phyloP scores from a whole-genome alignment of 2,329 filamentous ascomycete species.

The Coleophoma cylindrospora region DNA sequence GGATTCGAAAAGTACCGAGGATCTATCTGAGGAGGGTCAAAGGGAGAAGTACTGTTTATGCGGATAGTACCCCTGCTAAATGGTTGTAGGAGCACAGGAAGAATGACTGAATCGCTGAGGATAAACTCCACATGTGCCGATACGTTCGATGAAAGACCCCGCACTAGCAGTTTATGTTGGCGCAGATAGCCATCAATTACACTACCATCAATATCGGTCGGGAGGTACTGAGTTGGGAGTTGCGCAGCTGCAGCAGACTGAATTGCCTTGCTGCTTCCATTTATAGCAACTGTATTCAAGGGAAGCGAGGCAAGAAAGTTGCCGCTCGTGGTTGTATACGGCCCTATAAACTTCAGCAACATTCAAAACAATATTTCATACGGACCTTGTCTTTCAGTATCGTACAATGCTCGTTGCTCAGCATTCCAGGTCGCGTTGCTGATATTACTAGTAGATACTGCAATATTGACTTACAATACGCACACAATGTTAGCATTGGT shows the following conservation, averaged over 20 bases:
- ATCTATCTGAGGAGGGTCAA: slow-evolving; percentile 25
- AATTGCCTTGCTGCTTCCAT: neutral
- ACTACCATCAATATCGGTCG: neutral
- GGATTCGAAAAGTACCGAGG: slow-evolving; percentile 29
- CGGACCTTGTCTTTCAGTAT: slow-evolving; percentile 2
- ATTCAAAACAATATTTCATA: neutral
- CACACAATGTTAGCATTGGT: neutral
- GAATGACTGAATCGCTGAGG: slow-evolving; percentile 3
- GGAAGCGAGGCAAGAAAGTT: slow-evolving; percentile 10
- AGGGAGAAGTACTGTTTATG: slow-evolving; percentile 14
- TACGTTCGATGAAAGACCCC: neutral
- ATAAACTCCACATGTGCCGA: slow-evolving; percentile 6
- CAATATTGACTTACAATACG: slow-evolving; percentile 1
- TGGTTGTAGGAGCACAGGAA: slow-evolving; percentile 6
- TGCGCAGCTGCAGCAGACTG: slow-evolving; percentile 3
- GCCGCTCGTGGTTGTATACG: slow-evolving; percentile 5
- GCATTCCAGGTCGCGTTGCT: slow-evolving; percentile 5
- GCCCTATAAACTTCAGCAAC: neutral
- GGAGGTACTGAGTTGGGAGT: slow-evolving; percentile 3
- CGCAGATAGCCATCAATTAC: slow-evolving; percentile 5
- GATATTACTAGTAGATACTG: slow-evolving; percentile 5
- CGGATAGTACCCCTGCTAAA: slow-evolving; percentile 8
- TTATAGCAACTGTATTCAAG: slow-evolving; percentile 3
- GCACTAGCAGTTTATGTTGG: slow-evolving; percentile 3
- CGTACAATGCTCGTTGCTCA: slow-evolving; percentile 6